Evolutionary conservation across 192 early-diverging fungal genomes (phyloP).

Genomic region (Blastocladiella britannica): DNA sequence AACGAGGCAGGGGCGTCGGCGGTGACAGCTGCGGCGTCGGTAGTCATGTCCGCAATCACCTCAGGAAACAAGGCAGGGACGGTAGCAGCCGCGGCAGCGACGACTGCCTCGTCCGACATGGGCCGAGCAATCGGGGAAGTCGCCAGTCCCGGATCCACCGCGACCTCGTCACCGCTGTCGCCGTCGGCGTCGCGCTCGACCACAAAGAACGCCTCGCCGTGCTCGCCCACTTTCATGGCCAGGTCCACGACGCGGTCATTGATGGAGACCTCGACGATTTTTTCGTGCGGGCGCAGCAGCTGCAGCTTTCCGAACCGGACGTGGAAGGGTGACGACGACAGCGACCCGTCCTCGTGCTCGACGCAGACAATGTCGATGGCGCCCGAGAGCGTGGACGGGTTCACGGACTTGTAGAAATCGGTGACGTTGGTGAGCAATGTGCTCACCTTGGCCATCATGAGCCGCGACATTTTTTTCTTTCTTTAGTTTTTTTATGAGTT

Average conservation of each 20-base stretch:
- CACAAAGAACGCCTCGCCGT: conserved; percentile 96
- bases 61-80: too few species aligned
- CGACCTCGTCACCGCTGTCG: conserved; percentile 76
- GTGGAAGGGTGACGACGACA: conserved; percentile 89
- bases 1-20: too few species aligned
- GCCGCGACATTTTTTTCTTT: neutral
- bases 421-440: conserved; percentile 52
- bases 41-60: too few species aligned
- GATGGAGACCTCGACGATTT: conserved; percentile 68
- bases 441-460: conserved; percentile 26
- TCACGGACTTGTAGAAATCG: conserved; percentile 85
- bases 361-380: conserved; percentile 98
- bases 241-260: conserved; percentile 56
- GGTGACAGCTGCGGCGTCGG: too few species aligned
- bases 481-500: conserved; percentile 1
- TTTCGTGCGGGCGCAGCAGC: conserved; percentile 74
- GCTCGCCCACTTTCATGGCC: conserved; percentile 93
- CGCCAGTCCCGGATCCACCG: conserved; percentile 68
- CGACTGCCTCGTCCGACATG: too few species aligned
- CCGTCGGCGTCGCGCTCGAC: conserved; percentile 79
- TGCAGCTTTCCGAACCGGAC: conserved; percentile 94
- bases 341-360: conserved; percentile 53
- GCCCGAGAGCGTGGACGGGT: conserved; percentile 88
- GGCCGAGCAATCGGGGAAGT: conserved; percentile 74
- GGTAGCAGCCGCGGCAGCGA: too few species aligned